Percentiles rank a stretch among this genome's conserved stretches.
These are phyloP conservation scores for Eucalyptus dawsonii DNA, from an alignment of 345 rosid species.

Conservation along the genomic window DNA sequence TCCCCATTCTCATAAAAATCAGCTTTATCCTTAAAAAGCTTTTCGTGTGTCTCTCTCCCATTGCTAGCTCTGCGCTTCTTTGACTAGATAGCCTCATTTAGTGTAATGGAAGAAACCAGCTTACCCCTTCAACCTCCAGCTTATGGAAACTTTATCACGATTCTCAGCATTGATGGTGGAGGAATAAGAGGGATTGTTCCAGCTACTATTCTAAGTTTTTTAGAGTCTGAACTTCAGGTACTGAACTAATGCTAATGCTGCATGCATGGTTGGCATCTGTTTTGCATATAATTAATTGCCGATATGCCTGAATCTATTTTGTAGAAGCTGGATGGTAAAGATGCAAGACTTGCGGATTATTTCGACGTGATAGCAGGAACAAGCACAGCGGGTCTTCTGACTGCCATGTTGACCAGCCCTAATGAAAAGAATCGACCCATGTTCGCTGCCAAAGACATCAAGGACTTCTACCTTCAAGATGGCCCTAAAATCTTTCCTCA, in stretches of 20 bases:
- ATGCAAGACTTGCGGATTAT: slow-evolving; percentile 21
- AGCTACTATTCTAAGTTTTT: slow-evolving; percentile 10
- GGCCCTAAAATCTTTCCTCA: slow-evolving; percentile 16
- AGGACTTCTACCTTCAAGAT: background rate
- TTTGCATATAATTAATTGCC: background rate
- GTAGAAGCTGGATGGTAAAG: slow-evolving; percentile 22
- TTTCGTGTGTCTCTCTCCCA: background rate
- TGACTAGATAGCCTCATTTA: background rate
- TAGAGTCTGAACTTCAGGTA: slow-evolving; percentile 18
- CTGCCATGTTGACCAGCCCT: slow-evolving; percentile 22
- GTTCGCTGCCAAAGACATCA: slow-evolving; percentile 24
- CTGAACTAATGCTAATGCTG: background rate
- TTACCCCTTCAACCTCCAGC: slow-evolving; percentile 1
- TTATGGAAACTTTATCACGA: slow-evolving; percentile 15
- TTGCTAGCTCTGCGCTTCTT: background rate
- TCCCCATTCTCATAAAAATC: background rate
- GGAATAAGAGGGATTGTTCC: slow-evolving; percentile 36
- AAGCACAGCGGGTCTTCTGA: slow-evolving; percentile 22
- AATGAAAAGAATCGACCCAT: slow-evolving; percentile 13
- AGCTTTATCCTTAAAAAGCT: background rate
- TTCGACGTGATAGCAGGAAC: slow-evolving; percentile 24
- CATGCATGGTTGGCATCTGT: background rate
- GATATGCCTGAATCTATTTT: background rate
- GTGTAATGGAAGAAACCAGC: background rate
- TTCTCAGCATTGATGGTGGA: slow-evolving; percentile 39